Evolutionary conservation across 805 yeast genomes (phyloP).

Genomic region (Diddensiella transvaalensis): DNA sequence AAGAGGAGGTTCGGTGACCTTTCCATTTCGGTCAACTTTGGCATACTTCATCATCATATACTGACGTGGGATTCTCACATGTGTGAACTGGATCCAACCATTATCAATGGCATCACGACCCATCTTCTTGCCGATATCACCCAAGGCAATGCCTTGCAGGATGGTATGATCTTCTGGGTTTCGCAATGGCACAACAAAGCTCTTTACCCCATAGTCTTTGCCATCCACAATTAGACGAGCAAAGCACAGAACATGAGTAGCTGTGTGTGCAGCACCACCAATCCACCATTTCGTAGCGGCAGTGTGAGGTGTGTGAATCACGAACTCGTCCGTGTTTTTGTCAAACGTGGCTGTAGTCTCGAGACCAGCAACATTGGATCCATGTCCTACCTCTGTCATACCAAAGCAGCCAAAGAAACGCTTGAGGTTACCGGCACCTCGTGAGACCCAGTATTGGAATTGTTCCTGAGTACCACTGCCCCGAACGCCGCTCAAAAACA

Average conservation of each 20-base stretch:
- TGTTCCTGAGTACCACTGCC: conserved; percentile 89
- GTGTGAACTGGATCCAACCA: conserved; percentile 91
- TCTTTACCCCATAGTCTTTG: conserved; percentile 87
- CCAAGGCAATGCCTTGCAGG: conserved; percentile 75
- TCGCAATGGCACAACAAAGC: conserved; percentile 86
- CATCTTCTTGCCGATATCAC: conserved; percentile 94
- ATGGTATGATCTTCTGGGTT: conserved; percentile 63
- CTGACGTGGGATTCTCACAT: conserved; percentile 78
- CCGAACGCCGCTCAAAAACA: conserved; percentile 73
- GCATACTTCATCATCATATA: conserved; percentile 80
- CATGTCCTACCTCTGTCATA: conserved; percentile 92
- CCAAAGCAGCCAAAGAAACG: conserved; percentile 77
- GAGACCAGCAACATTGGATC: conserved; percentile 88
- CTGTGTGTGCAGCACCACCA: conserved; percentile 95
- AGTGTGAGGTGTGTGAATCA: conserved; percentile 79
- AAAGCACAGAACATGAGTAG: conserved; percentile 81
- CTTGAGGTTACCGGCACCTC: conserved; percentile 39
- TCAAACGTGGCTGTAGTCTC: conserved; percentile 91
- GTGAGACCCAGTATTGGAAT: conserved; percentile 76
- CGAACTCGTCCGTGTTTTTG: conserved; percentile 58
- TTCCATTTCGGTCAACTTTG: conserved; percentile 64
- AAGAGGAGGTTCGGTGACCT: conserved; percentile 73
- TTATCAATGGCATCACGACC: conserved; percentile 95
- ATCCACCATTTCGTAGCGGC: conserved; percentile 99
- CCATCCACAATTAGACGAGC: conserved; percentile 80